Conservation (phyloP, 257 asterid genomes). For the Rhazya stricta region DNA sequence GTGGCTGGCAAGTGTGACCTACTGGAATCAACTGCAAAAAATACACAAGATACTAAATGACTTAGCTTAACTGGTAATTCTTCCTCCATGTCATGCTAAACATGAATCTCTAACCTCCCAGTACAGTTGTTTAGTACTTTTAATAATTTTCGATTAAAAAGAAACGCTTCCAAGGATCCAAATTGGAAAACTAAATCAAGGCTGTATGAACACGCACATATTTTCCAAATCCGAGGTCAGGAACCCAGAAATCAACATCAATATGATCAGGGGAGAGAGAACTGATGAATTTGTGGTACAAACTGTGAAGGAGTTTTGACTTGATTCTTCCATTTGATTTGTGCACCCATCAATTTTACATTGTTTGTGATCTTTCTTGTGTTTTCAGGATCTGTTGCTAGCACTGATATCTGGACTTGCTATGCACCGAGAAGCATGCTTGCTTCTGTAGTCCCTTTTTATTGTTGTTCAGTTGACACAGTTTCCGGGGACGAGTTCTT, state of each 20-base stretch:
- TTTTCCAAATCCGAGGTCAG: too few species aligned
- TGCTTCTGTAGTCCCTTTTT: conserved; percentile 45
- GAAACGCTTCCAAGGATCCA: too few species aligned
- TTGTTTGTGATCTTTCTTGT: not conserved
- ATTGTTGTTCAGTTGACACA: conserved; percentile 20
- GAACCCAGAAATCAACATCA: too few species aligned
- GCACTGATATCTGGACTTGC: conserved; percentile 39
- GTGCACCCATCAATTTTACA: not conserved
- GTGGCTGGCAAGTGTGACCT: conserved; percentile 71
- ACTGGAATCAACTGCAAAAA: conserved; percentile 38
- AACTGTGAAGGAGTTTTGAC: not conserved
- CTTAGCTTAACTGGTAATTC: conserved; percentile 54
- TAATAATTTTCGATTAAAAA: too few species aligned
- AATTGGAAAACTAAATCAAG: too few species aligned
- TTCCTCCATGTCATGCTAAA: not conserved
- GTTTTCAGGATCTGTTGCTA: conserved; percentile 37
- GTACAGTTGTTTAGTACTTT: too few species aligned
- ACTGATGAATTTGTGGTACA: not conserved
- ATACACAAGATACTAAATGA: conserved; percentile 49
- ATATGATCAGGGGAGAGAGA: not conserved
- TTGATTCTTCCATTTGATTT: not conserved
- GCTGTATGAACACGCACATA: too few species aligned
- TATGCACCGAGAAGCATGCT: conserved; percentile 53
- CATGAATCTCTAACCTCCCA: too few species aligned
- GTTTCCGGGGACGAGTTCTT: conserved; percentile 17